Evolutionary conservation across 345 rosid genomes (phyloP), one percentile per base, ranked within the genome.

Genomic region (Melastoma malabathricum): DNA sequence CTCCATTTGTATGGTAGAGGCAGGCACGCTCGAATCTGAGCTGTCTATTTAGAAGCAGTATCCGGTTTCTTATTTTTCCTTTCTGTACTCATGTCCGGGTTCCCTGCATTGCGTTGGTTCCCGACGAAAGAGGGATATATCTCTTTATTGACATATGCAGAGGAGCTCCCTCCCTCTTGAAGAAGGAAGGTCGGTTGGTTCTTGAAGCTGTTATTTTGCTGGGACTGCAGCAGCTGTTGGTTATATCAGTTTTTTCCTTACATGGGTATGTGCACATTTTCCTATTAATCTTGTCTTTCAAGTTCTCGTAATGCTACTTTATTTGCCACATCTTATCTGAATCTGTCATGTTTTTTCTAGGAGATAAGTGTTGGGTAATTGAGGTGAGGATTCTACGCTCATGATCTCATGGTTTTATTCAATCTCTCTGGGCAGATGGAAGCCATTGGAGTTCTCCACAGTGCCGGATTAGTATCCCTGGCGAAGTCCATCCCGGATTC

Each of bases 131-230:
- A 34, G 41, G 6, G 41, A 34, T 9, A 34, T 44, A 17, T 29
- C 18, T 10, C 44, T 45, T 18, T 13, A 43, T 55, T 61, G 39
- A 47, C 50, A 48, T 22, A 22, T 58, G 5, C 67, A 89, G 97
- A 79, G 57, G 88, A 83, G 47, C 66, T 77, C 20, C 44, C 66
- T 77, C 20, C 44, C 75, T 18, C 41, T 86, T 56, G 96, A 86
- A 66, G 76, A 90, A 80, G 80, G 69, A 90, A 81, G 53, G 66
- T 82, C 47, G 92, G 96, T 43, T 90, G 96, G 92, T n/a, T 82
- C 43, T 63, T 90, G 59, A 90, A 86, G 61, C 44, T 82, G 51
- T 41, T 84, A 58, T 86, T n/a, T 86, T 61, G 89, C 80, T 6
- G 98, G 96, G 56, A 78, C 92, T 1, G 98, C 96, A 0, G 55